A percentile compares a stretch with the other conserved stretches of the same genome.
Conservation (phyloP, 345 rosid genomes). For the Combretum micranthum region DNA sequence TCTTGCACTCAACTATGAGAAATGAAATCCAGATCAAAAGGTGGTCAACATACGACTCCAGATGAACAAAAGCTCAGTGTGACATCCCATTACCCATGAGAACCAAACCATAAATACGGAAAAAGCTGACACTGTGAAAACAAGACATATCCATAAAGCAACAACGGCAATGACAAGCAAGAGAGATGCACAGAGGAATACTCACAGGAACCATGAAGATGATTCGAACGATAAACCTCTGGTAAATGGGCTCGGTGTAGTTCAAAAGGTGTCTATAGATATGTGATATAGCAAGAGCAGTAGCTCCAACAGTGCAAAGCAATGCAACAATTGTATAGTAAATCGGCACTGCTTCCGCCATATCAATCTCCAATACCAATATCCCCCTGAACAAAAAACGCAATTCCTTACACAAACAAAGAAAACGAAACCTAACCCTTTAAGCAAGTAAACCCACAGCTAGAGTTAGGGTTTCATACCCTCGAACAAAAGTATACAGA, state of each 20-base stretch:
- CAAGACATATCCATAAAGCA: neutral
- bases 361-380: conserved; percentile 12
- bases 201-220: conserved; percentile 96
- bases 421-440: neutral
- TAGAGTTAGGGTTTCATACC: too few species aligned
- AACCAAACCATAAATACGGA: too few species aligned
- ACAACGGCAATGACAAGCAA: neutral
- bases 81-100: too few species aligned
- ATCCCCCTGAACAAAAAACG: neutral
- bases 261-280: conserved; percentile 83
- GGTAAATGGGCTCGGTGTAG: conserved; percentile 90
- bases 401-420: neutral
- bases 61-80: too few species aligned
- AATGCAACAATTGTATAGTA: conserved; percentile 49
- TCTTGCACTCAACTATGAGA: too few species aligned
- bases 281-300: conserved; percentile 61
- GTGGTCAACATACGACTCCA: too few species aligned
- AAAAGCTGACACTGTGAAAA: neutral
- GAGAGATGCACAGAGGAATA: conserved; percentile 4
- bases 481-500: too few species aligned
- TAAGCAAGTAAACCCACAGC: too few species aligned
- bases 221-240: conserved; percentile 91
- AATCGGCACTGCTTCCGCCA: conserved; percentile 55
- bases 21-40: too few species aligned
- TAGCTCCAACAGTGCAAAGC: conserved; percentile 65